These are phyloP conservation scores for Cystobasidiaceae sp. DNA, from an alignment of 1,284 basidiomycete genomes.

Conservation along the genomic window DNA sequence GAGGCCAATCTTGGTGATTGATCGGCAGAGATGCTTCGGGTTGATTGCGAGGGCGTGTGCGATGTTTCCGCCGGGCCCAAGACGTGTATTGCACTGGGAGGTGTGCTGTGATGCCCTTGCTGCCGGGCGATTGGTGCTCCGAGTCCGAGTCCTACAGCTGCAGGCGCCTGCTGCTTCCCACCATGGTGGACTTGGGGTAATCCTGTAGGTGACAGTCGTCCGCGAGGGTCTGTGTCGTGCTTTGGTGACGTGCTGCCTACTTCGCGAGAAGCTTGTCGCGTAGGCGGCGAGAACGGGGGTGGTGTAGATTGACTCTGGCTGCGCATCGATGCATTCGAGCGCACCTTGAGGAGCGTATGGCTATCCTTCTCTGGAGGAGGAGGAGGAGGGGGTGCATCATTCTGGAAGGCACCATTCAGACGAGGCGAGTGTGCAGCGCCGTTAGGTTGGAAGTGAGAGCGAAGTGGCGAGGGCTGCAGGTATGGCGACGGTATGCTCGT, in stretches of 20 bases:
- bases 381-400: conserved; percentile 12
- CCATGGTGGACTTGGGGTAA: too few relatives aligned
- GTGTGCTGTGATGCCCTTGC: too few relatives aligned
- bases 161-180: too few relatives aligned
- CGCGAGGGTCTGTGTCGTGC: too few relatives aligned
- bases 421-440: background rate
- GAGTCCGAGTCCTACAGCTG: too few relatives aligned
- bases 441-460: conserved; percentile 4
- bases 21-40: background rate
- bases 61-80: too few relatives aligned
- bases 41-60: background rate
- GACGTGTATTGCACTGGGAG: too few relatives aligned
- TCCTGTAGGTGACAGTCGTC: too few relatives aligned
- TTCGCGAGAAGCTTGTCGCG: conserved; percentile 2
- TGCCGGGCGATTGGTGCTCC: too few relatives aligned
- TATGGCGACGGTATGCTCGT: background rate
- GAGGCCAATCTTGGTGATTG: conserved; percentile 3
- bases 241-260: background rate
- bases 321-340: background rate
- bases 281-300: conserved; percentile 1
- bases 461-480: conserved; percentile 19
- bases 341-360: background rate
- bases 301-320: background rate
- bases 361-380: conserved; percentile 17
- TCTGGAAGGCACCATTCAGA: background rate